Evolutionary conservation across 2,329 filamentous ascomycete genomes (phyloP), one percentile per base, ranked within the genome.

Genomic region (Colletotrichum australisinense): DNA sequence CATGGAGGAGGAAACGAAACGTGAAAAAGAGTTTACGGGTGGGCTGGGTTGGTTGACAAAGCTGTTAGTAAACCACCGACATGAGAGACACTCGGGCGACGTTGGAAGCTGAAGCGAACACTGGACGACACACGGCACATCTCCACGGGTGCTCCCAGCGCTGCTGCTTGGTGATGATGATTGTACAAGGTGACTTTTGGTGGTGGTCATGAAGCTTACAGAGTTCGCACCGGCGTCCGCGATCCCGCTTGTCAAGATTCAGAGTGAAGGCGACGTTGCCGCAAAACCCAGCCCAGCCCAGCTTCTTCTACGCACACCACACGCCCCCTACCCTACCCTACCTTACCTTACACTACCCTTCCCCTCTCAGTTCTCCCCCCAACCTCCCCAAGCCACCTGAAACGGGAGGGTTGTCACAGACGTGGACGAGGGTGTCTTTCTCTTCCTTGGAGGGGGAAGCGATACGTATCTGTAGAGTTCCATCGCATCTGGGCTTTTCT

Each of bases 391-490:
- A 72, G 49, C 68, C 72, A 74, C 72, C 72, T 74, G 72, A 74
- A 74, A 74, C 72, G 68, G 63, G 58, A 74, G 72, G 72, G 72
- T 72, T 72, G 72, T 74, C 72, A 74, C 72, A 74, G 72, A 67
- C 67, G 52, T 65, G 46, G 60, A 70, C 55, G 46, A 69, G 59
- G 55, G 65, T 57, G 35, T 57, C 42, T 28, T 53, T 49, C 32
- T 35, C 53, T 35, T 32, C 65, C 19, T 24, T 30, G 9, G 12
- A 26, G 26, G 59, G 16, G 46, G 24, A 24, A 26, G 24, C 38
- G 1, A 22, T 63, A 63, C 42, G 60, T 63, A 63, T 53, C 24
- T 26, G 52, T 28, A 63, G 42, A 46, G 26, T 63, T 52, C 22
- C 42, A 35, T 63, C 28, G 60, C n/a, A n/a, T 63, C 46, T 26